Evolutionary conservation across 352 stramenopile species (phyloP).

Genomic region (Phytophthora niederhauseri): DNA sequence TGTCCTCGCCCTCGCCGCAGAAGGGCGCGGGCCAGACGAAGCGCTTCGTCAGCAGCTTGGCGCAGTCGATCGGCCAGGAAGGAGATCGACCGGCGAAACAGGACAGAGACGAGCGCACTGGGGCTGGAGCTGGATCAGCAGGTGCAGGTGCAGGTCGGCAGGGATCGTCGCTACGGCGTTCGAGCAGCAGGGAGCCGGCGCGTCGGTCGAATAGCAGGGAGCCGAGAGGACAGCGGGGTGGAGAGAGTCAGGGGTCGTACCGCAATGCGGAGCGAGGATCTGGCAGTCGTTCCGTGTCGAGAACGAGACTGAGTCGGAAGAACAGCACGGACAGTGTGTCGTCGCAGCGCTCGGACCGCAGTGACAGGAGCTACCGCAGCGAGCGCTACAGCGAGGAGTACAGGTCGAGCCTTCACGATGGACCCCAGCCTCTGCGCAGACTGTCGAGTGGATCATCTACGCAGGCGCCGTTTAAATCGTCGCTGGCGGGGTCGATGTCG

Average conservation of each 20-base stretch:
- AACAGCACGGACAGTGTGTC: constrained; percentile 63
- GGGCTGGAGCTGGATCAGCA: background rate
- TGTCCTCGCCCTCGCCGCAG: constrained; percentile 42
- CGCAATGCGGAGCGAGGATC: constrained; percentile 31
- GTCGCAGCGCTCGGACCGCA: constrained; percentile 54
- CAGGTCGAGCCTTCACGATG: constrained; percentile 28
- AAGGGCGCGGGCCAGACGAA: constrained; percentile 30
- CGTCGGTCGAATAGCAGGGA: constrained; percentile 29
- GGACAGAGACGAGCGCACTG: constrained; percentile 11
- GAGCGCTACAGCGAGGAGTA: constrained; percentile 42
- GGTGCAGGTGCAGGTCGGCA: constrained; percentile 5
- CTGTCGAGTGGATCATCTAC: constrained; percentile 28
- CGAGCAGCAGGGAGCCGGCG: constrained; percentile 17
- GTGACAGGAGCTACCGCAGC: constrained; percentile 37
- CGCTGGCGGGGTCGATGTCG: constrained; percentile 27
- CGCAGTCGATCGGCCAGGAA: constrained; percentile 35
- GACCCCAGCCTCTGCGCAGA: constrained; percentile 18
- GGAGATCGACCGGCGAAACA: constrained; percentile 23
- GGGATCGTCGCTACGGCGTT: constrained; percentile 28
- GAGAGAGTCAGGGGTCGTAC: constrained; percentile 22
- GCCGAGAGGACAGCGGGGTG: constrained; percentile 10
- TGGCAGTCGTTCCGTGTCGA: constrained; percentile 33
- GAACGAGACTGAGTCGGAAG: constrained; percentile 44
- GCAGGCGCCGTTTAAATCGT: constrained; percentile 35
- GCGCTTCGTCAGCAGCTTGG: constrained; percentile 47